phyloP scores from a whole-genome alignment of 495 filamentous ascomycete species.

The Tuber borchii region DNA sequence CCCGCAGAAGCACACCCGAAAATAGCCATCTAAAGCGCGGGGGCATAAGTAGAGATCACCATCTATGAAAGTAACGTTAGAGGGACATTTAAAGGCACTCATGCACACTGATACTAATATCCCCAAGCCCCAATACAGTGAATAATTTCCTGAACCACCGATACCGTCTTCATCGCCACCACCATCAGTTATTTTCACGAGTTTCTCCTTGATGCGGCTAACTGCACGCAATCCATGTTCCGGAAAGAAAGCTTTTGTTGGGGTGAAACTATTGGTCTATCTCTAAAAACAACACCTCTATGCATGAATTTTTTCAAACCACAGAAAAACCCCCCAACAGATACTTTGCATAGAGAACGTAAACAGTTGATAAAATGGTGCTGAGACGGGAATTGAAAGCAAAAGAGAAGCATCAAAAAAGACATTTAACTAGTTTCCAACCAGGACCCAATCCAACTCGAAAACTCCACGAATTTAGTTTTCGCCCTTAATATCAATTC shows the following conservation, averaged over 20 bases:
- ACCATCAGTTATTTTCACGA: background rate
- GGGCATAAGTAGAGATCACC: too few species aligned
- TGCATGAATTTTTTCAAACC: background rate
- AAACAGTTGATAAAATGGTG: background rate
- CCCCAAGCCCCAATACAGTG: background rate
- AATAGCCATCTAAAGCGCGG: too few species aligned
- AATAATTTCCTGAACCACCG: background rate
- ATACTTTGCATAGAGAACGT: background rate
- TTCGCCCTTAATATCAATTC: conserved; percentile 25
- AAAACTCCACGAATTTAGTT: background rate
- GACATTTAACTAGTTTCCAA: background rate
- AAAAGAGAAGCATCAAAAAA: background rate
- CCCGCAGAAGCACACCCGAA: too few species aligned
- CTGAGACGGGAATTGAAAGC: background rate
- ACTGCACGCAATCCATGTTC: background rate
- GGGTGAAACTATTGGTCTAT: background rate
- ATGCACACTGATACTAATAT: background rate
- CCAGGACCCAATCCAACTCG: background rate
- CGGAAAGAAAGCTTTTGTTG: background rate
- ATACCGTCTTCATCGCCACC: background rate
- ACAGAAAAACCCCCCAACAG: background rate
- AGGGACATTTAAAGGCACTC: too few species aligned
- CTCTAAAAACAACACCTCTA: background rate
- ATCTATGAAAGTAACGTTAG: too few species aligned
- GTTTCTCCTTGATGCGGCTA: background rate